phyloP scores from a whole-genome alignment of 1,139 yeast genomes.

The Suhomyces choctaworum region DNA sequence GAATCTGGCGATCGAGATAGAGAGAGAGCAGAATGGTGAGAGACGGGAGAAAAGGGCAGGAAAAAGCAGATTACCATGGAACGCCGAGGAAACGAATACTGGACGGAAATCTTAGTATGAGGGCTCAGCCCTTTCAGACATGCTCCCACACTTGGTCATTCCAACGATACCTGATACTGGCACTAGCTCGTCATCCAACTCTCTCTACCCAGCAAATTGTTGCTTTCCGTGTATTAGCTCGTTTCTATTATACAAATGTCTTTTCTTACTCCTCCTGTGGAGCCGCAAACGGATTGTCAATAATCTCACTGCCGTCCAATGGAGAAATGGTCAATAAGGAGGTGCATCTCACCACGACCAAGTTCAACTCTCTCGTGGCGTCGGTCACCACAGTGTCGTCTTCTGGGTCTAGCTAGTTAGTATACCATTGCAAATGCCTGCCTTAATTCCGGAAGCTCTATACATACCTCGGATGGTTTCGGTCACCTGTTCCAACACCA shows the following conservation, averaged over 20 bases:
- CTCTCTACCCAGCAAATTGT: too few species aligned
- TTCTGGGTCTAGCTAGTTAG: slow-evolving; percentile 54
- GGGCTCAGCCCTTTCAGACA: too few species aligned
- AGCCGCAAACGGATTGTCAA: slow-evolving; percentile 65
- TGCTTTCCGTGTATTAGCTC: slow-evolving; percentile 1
- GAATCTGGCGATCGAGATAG: too few species aligned
- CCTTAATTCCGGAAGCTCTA: too few species aligned
- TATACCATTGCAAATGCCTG: slow-evolving; percentile 9
- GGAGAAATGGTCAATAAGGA: slow-evolving; percentile 80
- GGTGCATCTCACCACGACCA: slow-evolving; percentile 87
- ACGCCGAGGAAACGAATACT: too few species aligned
- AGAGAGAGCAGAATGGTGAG: too few species aligned
- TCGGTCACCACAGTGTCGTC: slow-evolving; percentile 51
- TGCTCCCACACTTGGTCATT: too few species aligned
- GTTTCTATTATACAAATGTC: slow-evolving; percentile 14
- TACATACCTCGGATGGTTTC: slow-evolving; percentile 62
- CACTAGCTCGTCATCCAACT: too few species aligned
- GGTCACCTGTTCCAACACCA: slow-evolving; percentile 81
- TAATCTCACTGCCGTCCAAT: slow-evolving; percentile 75
- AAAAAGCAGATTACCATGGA: too few species aligned
- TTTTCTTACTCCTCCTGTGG: slow-evolving; percentile 14
- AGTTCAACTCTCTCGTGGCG: slow-evolving; percentile 57
- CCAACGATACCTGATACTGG: too few species aligned
- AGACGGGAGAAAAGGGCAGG: too few species aligned
- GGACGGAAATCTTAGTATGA: too few species aligned